These are phyloP conservation scores for Suillus subluteus DNA, from an alignment of 768 basidiomycete species.

Conservation along the genomic window DNA sequence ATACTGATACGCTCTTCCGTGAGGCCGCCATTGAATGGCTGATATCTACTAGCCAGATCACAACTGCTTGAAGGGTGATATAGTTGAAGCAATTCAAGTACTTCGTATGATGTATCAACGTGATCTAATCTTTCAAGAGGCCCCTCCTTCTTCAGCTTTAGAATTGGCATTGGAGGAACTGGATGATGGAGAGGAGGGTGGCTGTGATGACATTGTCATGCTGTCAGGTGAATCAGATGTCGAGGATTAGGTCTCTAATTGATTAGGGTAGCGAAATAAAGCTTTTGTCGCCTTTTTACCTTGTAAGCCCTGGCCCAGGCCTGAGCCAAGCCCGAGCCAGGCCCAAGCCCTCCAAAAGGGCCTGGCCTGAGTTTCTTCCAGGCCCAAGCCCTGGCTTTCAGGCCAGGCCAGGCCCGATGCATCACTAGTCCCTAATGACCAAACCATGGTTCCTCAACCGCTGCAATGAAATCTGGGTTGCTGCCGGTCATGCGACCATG, in stretches of 20 bases:
- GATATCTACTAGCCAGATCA: constrained; percentile 38
- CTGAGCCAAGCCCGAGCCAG: too few relatives aligned
- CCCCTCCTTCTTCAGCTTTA: constrained; percentile 4
- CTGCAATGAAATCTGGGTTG: too few relatives aligned
- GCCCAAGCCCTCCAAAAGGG: neutral
- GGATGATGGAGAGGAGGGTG: neutral
- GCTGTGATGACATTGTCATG: neutral
- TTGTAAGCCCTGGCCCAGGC: neutral
- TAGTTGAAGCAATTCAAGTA: constrained; percentile 38
- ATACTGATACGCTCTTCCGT: constrained; percentile 23
- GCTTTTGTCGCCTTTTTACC: neutral
- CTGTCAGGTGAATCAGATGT: too few relatives aligned
- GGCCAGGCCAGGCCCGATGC: too few relatives aligned
- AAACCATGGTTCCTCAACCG: too few relatives aligned
- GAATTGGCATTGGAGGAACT: constrained; percentile 4
- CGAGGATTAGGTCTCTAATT: neutral
- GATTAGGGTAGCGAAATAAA: neutral
- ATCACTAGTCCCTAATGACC: too few relatives aligned
- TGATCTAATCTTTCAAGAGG: too few relatives aligned
- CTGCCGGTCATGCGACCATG: too few relatives aligned
- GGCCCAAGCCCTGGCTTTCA: constrained; percentile 8
- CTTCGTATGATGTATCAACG: constrained; percentile 31
- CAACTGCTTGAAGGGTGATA: constrained; percentile 38
- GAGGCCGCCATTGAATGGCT: constrained; percentile 42
- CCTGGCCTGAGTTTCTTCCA: neutral